Evolutionary conservation across 1,284 basidiomycete species (phyloP).

Genomic region (Trametes pubescens): DNA sequence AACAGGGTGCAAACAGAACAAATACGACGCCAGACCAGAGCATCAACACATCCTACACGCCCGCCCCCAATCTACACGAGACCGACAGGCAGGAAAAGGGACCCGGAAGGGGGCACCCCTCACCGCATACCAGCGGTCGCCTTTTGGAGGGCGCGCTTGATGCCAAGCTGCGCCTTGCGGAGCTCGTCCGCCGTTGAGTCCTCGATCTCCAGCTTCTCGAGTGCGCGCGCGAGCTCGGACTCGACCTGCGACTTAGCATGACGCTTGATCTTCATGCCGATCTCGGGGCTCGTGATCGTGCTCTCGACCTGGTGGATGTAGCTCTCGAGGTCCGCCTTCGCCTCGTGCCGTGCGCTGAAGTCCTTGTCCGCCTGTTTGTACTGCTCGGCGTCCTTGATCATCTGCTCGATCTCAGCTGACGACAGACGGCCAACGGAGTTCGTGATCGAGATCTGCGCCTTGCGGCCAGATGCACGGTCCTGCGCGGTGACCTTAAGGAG

Average conservation of each 20-base stretch:
- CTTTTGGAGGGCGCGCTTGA: conserved; percentile 97
- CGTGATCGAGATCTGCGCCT: conserved; percentile 95
- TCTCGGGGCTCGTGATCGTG: conserved; percentile 93
- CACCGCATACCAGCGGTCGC: conserved; percentile 87
- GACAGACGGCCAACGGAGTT: conserved; percentile 97
- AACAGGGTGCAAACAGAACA: conserved; percentile 33
- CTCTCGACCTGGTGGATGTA: conserved; percentile 95
- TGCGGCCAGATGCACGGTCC: conserved; percentile 95
- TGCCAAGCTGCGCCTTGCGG: conserved; percentile 90
- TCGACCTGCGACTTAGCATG: conserved; percentile 94
- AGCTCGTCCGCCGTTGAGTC: conserved; percentile 92
- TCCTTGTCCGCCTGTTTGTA: conserved; percentile 98
- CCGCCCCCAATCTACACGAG: conserved; percentile 22
- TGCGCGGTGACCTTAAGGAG: conserved; percentile 94
- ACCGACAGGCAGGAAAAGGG: conserved; percentile 20
- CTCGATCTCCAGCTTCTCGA: conserved; percentile 97
- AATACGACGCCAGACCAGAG: conserved; percentile 30
- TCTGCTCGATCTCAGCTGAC: conserved; percentile 94
- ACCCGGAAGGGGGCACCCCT: conserved; percentile 38
- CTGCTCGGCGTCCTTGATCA: conserved; percentile 98
- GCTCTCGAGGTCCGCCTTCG: conserved; percentile 95
- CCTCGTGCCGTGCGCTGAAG: conserved; percentile 95
- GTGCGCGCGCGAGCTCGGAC: conserved; percentile 93
- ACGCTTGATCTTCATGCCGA: conserved; percentile 97
- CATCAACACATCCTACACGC: conserved; percentile 32